Evolutionary conservation across 2,329 filamentous ascomycete genomes (phyloP), one percentile per base, ranked within the genome.

Genomic region (Lecanicillium sp.): DNA sequence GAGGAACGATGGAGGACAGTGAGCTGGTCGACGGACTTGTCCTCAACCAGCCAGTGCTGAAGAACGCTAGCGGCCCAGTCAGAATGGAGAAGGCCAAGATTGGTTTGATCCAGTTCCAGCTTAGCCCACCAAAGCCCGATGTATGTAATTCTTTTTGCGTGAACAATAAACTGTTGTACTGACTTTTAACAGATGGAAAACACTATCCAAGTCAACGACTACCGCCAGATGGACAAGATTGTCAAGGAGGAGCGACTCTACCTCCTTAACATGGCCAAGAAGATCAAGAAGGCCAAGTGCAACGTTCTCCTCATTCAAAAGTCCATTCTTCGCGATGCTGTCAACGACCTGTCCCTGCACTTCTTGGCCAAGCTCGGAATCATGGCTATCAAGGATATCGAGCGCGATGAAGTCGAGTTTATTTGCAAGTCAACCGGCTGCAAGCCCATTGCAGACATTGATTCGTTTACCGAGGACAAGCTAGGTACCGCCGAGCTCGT

Each of bases 201-300:
- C 68, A 92, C 94, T 57, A 96, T 98, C 48, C 83, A 94, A 22
- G 92, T 98, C 56, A 98, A 98, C 65, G 92, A 98, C 70, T 98
- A 98, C 75, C 79, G 92, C 57, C 92, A 98, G 63, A 98, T 98
- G 92, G 92, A 98, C 73, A 98, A 96, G 76, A 98, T 98, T 50
- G 78, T 98, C 52, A 98, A 98, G 70, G 92, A 98, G 68, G 92
- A 98, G 71, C 86, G 92, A 51, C 85, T 92, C 51, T 98, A 98
- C 66, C 78, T 98, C 48, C 77, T 98, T 43, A 96, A 96, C 72
- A 85, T 98, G 79, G 89, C 94, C 59, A 96, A 98, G 78, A 98
- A 96, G 76, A 98, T 98, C 65, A 95, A 96, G 71, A 98, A 96
- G 75, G 89, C 92, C 51, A 98, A 96, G 73, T 98, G 92, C 70